Base-by-base conservation (phyloP, 352 stramenopile genomes). In the Aphanomyces astaci region DNA sequence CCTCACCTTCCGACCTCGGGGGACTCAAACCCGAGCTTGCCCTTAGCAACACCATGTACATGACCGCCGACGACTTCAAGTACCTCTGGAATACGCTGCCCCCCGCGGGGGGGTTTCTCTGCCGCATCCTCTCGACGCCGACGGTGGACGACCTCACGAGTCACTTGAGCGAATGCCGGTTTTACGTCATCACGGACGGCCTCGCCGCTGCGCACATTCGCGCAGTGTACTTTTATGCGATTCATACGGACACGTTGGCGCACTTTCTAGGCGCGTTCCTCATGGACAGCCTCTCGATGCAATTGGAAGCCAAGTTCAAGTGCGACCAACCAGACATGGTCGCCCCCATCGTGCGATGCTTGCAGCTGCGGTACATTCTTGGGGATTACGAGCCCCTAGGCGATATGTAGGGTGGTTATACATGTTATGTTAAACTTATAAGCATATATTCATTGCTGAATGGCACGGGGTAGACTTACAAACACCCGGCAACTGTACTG, bases 331-430 rank as follows among this genome's bases (percentile, higher is more conserved):
- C 75, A 5, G 78, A 88, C 22, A 76, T 76, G 25, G 85, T 90
- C 53, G 77, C 89, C 25, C 64, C 71, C 13, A 87, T 82, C 66
- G 79, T 92, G 1, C 88, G 87, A 71, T 81, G 78, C 45, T 73
- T 92, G 32, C 82, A 88, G 60, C 82, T 92, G 52, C 90, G 89
- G 62, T 76, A 87, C 33, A 81, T 92, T 30, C 81, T 91, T 25
- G 82, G 85, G 1, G 72, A 78, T 7, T 90, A 90, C 65, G 62
- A 68, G 51, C 51, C 51, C 22, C 15, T 59, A 4, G 27, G 30
- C 22, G 51, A 59, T 22, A 24, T 55, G 2, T 31, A 25, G 48
- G n/a, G n/a, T n/a, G n/a, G n/a, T n/a, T n/a, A n/a, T n/a, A n/a
- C n/a, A n/a, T n/a, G n/a, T n/a, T n/a, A n/a, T n/a, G n/a, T n/a